Base-by-base conservation (phyloP, 129 eudicot species). In the Artemisia annua region DNA sequence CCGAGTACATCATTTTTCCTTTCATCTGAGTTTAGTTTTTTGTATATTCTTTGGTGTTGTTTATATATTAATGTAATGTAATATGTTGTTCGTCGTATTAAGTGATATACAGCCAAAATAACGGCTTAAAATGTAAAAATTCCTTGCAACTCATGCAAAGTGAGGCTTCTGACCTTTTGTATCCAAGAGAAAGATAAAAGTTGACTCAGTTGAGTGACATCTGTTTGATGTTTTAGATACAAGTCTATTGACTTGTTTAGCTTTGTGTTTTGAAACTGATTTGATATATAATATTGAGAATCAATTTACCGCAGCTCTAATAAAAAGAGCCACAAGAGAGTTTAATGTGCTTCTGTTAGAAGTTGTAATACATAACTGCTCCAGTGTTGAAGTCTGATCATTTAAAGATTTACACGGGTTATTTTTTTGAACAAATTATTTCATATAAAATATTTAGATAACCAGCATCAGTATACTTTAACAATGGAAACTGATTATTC, bases 1-100 rank as follows among this genome's bases (percentile, higher is more conserved):
- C 95, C 5, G 98, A 93, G 92, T 93, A 93, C 78, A 75, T 87
- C 59, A 68, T 93, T 22, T 93, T 87, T 69, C 98, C 98, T 52
- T 83, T 93, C 81, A 77, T 92, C 69, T 91, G 64, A 82, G 48
- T 24, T 63, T 39, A 9, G 10, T 44, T 22, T 72, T n/a, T 52
- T 7, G 5, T 8, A 39, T 39, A 39, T 39, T 7, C 2, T 39
- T 39, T 39, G 46, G 11, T 39, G 2, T n/a, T n/a, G n/a, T 39
- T 39, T 39, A 39, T 39, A 59, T 56, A 19, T n/a, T n/a, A n/a
- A n/a, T 53, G 63, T 70, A 56, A 77, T 69, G 64, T 51, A 35
- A 49, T 44, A 39, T 62, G 26, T 67, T 78, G 46, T 7, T 39
- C 59, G 61, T 54, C 20, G 3, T 30, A 28, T 28, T 14, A 30